Conservation (phyloP, 495 filamentous ascomycete genomes). For the Podospora pseudopauciseta region DNA sequence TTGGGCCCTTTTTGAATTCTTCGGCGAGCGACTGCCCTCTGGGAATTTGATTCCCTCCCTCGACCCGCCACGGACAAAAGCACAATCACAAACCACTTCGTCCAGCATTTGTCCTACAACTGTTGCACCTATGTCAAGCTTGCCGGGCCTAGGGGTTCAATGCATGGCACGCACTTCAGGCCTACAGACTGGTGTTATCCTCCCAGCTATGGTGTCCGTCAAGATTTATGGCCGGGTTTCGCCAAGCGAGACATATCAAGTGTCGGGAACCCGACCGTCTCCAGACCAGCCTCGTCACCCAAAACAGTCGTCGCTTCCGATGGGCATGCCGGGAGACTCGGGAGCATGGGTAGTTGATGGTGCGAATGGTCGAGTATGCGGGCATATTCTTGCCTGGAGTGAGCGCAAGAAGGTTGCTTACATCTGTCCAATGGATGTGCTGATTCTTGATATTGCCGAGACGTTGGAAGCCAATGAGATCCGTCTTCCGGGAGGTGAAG, state of each 20-base stretch:
- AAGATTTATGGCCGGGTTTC: constrained; percentile 78
- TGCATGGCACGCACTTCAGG: constrained; percentile 90
- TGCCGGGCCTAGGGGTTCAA: constrained; percentile 74
- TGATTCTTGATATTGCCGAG: constrained; percentile 77
- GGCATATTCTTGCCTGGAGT: constrained; percentile 86
- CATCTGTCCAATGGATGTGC: constrained; percentile 90
- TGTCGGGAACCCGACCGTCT: constrained; percentile 39
- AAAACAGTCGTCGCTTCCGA: constrained; percentile 25
- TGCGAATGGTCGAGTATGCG: constrained; percentile 71
- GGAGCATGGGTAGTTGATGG: constrained; percentile 93
- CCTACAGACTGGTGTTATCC: constrained; percentile 70
- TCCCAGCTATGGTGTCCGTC: constrained; percentile 70
- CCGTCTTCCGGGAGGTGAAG: constrained; percentile 46
- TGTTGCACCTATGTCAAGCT: constrained; percentile 41
- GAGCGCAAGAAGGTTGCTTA: constrained; percentile 72
- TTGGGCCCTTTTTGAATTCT: constrained; percentile 87
- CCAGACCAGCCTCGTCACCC: neutral
- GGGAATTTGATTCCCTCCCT: constrained; percentile 54
- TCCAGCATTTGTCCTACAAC: constrained; percentile 37
- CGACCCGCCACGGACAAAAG: constrained; percentile 3
- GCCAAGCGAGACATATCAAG: constrained; percentile 76
- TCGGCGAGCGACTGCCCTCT: constrained; percentile 63
- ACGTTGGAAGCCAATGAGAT: constrained; percentile 59
- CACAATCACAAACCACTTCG: neutral
- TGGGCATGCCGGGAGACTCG: constrained; percentile 80